Evolutionary conservation across 208 protist genomes (phyloP).

Genomic region (Trypanosomatidae sp.): DNA sequence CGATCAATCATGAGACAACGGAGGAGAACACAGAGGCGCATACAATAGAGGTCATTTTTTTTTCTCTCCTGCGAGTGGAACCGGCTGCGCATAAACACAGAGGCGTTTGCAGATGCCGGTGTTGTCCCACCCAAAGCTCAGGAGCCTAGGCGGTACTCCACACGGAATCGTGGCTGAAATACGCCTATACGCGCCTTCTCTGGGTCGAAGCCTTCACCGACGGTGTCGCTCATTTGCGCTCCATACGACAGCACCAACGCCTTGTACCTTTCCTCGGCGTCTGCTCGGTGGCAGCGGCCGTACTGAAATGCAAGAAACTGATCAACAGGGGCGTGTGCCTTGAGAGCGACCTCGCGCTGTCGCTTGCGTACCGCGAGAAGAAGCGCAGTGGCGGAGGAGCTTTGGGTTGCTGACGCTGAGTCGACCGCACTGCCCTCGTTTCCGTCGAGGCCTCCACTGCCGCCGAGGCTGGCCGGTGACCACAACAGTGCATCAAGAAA

Average conservation of each 20-base stretch:
- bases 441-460: background rate
- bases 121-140: background rate
- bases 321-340: constrained; percentile 51
- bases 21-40: background rate
- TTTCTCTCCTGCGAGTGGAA: background rate
- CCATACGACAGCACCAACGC: constrained; percentile 49
- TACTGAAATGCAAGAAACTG: constrained; percentile 56
- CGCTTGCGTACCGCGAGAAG: constrained; percentile 36
- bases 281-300: constrained; percentile 42
- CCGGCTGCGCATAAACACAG: background rate
- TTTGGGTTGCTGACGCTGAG: background rate
- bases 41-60: background rate
- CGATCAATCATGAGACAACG: background rate
- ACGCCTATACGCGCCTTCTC: constrained; percentile 1
- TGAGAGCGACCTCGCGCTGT: constrained; percentile 43
- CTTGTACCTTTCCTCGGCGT: constrained; percentile 53
- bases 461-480: background rate
- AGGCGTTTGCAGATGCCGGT: background rate
- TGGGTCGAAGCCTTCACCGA: constrained; percentile 5
- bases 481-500: constrained; percentile 8
- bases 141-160: background rate
- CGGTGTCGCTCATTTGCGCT: constrained; percentile 21
- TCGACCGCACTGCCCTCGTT: background rate
- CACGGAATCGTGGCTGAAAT: constrained; percentile 18
- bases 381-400: background rate